Conservation (phyloP, 1,284 basidiomycete species). For the Rhodotorula mucilaginosa region DNA sequence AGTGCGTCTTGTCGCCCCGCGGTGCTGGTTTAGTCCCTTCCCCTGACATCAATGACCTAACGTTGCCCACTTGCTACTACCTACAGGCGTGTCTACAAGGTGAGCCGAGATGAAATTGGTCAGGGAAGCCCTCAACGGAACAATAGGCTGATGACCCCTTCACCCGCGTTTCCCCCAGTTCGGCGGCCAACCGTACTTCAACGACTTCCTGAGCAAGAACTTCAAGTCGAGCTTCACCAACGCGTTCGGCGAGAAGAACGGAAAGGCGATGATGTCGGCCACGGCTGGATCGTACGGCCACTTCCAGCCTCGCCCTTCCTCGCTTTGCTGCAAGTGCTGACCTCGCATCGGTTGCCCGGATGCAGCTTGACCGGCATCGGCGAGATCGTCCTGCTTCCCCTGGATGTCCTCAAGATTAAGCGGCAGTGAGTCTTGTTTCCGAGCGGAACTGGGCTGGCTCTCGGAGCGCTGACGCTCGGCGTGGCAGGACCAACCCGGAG, state of each 20-base stretch:
- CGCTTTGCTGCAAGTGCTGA: background rate
- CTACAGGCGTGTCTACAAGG: constrained; percentile 31
- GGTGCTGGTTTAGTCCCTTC: too few species aligned
- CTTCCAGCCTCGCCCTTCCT: background rate
- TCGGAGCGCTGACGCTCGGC: background rate
- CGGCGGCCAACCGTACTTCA: constrained; percentile 96
- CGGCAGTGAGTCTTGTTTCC: constrained; percentile 58
- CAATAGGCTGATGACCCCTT: background rate
- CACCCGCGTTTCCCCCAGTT: constrained; percentile 60
- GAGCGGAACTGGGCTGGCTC: too few species aligned
- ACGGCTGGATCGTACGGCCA: constrained; percentile 78
- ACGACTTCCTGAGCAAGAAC: constrained; percentile 69
- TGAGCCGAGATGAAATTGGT: background rate
- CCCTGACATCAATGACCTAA: background rate
- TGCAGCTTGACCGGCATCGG: constrained; percentile 87
- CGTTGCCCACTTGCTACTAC: background rate
- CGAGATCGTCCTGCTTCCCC: constrained; percentile 90
- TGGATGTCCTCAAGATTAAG: constrained; percentile 98
- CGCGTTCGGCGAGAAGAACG: constrained; percentile 89
- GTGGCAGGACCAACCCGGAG: constrained; percentile 73
- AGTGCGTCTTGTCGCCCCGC: constrained; percentile 6
- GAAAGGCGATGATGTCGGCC: constrained; percentile 94
- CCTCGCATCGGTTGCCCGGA: constrained; percentile 2
- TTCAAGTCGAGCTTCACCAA: constrained; percentile 75
- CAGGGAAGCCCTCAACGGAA: background rate